These are phyloP conservation scores for Pythium sukuiense DNA, from an alignment of 352 stramenopile genomes.

Conservation along the genomic window DNA sequence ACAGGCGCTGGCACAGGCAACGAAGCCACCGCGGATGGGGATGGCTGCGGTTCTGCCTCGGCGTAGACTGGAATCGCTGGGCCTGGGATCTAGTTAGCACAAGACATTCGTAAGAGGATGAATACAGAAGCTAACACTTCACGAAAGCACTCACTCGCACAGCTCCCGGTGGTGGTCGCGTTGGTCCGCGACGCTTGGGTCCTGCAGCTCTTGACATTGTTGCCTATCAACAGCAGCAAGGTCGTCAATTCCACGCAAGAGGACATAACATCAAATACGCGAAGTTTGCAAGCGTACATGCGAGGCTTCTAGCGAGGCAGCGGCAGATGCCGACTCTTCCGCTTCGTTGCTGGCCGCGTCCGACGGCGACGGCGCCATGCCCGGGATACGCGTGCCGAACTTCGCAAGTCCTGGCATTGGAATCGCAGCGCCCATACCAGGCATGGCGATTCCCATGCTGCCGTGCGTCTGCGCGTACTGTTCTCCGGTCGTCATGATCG, in stretches of 20 bases:
- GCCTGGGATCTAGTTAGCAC: not conserved
- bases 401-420: conserved; percentile 83
- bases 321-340: conserved; percentile 28
- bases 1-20: not conserved
- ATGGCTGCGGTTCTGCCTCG: not conserved
- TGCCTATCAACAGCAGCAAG: conserved; percentile 33
- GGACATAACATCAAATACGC: not conserved
- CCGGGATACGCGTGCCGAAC: conserved; percentile 59
- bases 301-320: conserved; percentile 44
- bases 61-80: not conserved
- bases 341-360: conserved; percentile 25
- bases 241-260: not conserved
- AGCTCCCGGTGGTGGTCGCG: conserved; percentile 57
- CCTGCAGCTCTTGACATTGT: conserved; percentile 77
- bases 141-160: conserved; percentile 55
- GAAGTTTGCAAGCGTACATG: conserved; percentile 45
- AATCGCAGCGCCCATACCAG: conserved; percentile 77
- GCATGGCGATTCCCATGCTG: conserved; percentile 74
- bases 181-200: conserved; percentile 75
- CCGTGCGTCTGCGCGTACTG: conserved; percentile 73
- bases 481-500: conserved; percentile 85
- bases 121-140: not conserved
- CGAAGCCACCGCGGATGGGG: not conserved
- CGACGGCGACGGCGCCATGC: conserved; percentile 39
- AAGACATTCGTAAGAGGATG: not conserved